phyloP scores from a whole-genome alignment of 1,284 basidiomycete species.

The Meira miltonrushii region DNA sequence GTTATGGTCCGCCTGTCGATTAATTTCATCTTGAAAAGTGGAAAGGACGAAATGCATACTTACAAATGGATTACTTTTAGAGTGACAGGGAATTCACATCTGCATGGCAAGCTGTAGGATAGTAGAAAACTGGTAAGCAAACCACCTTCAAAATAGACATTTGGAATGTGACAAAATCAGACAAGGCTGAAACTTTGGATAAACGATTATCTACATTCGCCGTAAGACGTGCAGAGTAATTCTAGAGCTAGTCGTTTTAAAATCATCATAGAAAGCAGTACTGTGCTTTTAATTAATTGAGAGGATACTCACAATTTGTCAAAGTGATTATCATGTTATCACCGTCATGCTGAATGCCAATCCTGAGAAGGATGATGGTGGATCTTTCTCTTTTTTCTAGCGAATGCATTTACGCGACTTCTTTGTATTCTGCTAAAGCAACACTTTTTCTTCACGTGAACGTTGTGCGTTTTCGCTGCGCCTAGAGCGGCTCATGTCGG shows the following conservation, averaged over 20 bases:
- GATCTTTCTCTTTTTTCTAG: too few species aligned
- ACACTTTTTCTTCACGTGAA: too few species aligned
- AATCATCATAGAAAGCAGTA: constrained; percentile 8
- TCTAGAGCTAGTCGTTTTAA: constrained; percentile 11
- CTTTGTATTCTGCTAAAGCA: too few species aligned
- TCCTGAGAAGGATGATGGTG: too few species aligned
- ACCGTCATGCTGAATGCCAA: too few species aligned
- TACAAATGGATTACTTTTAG: not conserved
- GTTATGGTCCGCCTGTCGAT: constrained; percentile 17
- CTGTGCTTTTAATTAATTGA: not conserved
- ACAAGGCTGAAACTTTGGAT: constrained; percentile 18
- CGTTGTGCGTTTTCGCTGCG: too few species aligned
- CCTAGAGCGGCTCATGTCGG: too few species aligned
- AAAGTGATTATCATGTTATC: too few species aligned
- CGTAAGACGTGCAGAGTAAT: constrained; percentile 12
- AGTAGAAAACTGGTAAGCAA: not conserved
- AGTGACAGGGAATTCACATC: not conserved
- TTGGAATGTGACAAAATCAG: not conserved
- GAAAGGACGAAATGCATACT: not conserved
- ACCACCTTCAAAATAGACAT: not conserved
- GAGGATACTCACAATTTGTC: too few species aligned
- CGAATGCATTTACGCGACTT: too few species aligned
- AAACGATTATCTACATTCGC: constrained; percentile 14
- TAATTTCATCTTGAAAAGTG: constrained; percentile 12
- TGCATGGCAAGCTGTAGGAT: not conserved